Evolutionary conservation across 495 filamentous ascomycete genomes (phyloP), one percentile per base, ranked within the genome.

Genomic region (Talaromyces trachyspermus): DNA sequence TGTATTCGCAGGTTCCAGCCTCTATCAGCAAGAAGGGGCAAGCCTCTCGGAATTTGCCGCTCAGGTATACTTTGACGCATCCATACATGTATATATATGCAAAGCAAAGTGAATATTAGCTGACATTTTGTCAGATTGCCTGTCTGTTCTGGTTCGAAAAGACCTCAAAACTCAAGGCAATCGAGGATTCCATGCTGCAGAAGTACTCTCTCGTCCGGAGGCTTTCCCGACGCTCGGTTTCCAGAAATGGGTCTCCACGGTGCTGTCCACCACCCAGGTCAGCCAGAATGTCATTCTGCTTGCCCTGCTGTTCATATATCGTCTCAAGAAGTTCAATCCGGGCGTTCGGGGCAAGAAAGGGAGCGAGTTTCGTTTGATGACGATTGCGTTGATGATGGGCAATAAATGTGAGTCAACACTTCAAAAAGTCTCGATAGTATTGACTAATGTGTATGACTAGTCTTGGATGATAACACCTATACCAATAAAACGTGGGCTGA

Each of bases 401-500:
- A 99, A 97, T 66, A 99, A 99, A 74, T 99, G 88, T 88, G 66
- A 57, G 83, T 68, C 19, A 24, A 46, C 14, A 14, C 18, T 30
- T 29, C 17, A 20, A n/a, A n/a, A n/a, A n/a, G n/a, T n/a, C n/a
- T n/a, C n/a, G n/a, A n/a, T n/a, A n/a, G n/a, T n/a, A n/a, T n/a
- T n/a, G n/a, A n/a, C n/a, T n/a, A n/a, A n/a, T n/a, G n/a, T 8
- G 24, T 49, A 48, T 36, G 43, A 35, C 9, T 50, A 89, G 85
- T 95, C 58, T 69, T 99, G 53, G 94, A 99, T 60, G 94, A 99
- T 58, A 99, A 97, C 63, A 97, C 94, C 2, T 99, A 97, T 66
- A 97, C 94, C 43, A 99, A 99, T 72, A 95, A 97, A 72, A 97
- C 94, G 1, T 99, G 94, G 94, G 92, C 94, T 11, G 94, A 99